phyloP scores from a whole-genome alignment of 805 yeast species.

The Candida pseudoglaebosa region DNA sequence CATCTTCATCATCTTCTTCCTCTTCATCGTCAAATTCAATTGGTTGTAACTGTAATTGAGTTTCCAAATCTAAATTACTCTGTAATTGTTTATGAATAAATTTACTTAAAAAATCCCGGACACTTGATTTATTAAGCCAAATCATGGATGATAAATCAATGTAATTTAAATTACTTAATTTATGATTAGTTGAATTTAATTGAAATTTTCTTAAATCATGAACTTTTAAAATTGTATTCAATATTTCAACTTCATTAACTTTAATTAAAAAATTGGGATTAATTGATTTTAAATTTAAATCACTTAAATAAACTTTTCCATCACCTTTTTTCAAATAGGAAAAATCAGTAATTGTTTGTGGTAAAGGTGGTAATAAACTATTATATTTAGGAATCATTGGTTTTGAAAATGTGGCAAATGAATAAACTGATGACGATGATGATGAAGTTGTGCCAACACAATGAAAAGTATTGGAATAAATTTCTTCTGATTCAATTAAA shows the following conservation, averaged over 20 bases:
- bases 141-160: constrained; percentile 43
- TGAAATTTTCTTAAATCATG: constrained; percentile 16
- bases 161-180: constrained; percentile 23
- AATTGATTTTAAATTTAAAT: constrained; percentile 37
- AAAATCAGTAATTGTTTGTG: constrained; percentile 23
- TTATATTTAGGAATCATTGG: constrained; percentile 33
- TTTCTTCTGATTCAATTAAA: background rate
- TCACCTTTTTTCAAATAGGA: constrained; percentile 27
- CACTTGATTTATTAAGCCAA: constrained; percentile 42
- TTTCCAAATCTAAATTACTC: background rate
- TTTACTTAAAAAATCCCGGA: constrained; percentile 31
- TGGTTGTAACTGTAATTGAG: no score
- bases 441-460: constrained; percentile 9
- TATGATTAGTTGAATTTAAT: no score
- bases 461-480: background rate
- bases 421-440: constrained; percentile 24
- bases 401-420: constrained; percentile 21
- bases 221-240: constrained; percentile 22
- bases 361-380: constrained; percentile 36
- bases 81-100: constrained; percentile 12
- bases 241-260: constrained; percentile 30
- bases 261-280: constrained; percentile 27
- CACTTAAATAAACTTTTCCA: constrained; percentile 36
- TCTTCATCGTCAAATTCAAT: constrained; percentile 7
- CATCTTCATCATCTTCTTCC: constrained; percentile 10